Evolutionary conservation across 805 yeast genomes (phyloP).

Genomic region (Saccharomycopsis capsularis): DNA sequence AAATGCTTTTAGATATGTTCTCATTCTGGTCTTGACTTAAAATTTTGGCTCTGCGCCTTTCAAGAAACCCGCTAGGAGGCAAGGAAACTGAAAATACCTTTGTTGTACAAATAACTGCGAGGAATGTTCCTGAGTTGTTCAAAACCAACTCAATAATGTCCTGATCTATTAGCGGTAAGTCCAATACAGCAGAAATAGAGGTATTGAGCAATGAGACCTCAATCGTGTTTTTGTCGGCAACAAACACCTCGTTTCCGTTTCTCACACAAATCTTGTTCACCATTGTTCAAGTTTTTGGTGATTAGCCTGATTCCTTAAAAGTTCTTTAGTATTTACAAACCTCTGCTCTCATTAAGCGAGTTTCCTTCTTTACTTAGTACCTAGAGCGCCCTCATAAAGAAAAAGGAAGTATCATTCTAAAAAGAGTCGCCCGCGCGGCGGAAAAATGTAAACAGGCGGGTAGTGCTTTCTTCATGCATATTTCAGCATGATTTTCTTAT

Average conservation of each 20-base stretch:
- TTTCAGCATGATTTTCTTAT: no score
- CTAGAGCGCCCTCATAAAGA: no score
- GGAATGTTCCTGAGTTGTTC: slow-evolving; percentile 36
- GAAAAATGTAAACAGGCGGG: no score
- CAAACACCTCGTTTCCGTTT: slow-evolving; percentile 26
- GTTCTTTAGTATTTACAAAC: no score
- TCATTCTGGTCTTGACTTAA: neutral
- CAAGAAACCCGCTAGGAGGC: slow-evolving; percentile 25
- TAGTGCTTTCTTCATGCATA: no score
- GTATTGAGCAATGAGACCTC: neutral
- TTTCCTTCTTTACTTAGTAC: no score
- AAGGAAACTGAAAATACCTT: slow-evolving; percentile 29
- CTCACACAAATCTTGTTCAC: slow-evolving; percentile 1
- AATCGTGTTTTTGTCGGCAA: slow-evolving; percentile 28
- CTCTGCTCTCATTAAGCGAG: no score
- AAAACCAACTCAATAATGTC: slow-evolving; percentile 31
- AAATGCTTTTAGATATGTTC: neutral
- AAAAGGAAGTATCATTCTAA: no score
- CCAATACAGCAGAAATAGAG: slow-evolving; percentile 24
- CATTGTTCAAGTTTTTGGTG: slow-evolving; percentile 1
- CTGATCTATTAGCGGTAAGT: slow-evolving; percentile 25
- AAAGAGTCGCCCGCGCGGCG: no score
- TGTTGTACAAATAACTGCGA: slow-evolving; percentile 35
- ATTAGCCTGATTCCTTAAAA: no score
- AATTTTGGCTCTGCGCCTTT: neutral